Base-by-base conservation (phyloP, 2,329 filamentous ascomycete genomes). In the Trichoderma guizhouense region DNA sequence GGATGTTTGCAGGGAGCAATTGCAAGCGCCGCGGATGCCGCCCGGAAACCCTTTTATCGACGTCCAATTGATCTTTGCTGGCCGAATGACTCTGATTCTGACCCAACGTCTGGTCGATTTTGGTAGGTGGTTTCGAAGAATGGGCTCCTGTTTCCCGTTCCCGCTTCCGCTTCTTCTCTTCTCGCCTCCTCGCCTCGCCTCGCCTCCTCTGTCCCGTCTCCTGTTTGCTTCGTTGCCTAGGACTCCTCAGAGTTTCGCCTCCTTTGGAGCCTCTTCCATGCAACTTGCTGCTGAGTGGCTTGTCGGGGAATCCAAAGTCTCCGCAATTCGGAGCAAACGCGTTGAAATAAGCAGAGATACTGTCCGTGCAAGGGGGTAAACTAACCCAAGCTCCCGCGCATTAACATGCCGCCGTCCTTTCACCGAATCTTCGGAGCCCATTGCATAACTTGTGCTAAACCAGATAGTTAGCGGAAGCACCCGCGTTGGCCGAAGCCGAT, bases 21-120 rank as follows among this genome's bases (percentile, higher is more conserved):
- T 39, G 64, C 39, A 67, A 58, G 36, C 67, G 58, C 67, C 67
- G 67, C 67, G 67, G 67, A 69, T 69, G 67, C 57, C 55, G 67
- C 55, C 67, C 57, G 67, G 53, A 69, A 62, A 61, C 67, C 57
- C 26, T 58, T 69, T 24, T 43, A 32, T 43, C 47, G 18, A 53
- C 11, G 47, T 53, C 9, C 15, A 36, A 36, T 36, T 36, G 34
- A 14, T 62, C 21, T 28, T 39, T 26, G 30, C 30, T 63, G 34
- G 39, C 34, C 61, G 32, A 34, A 66, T 66, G 63, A 66, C 63
- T 66, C 63, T 66, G 63, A 66, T 47, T 66, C 63, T 47, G 43
- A 32, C 28, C 43, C 47, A 53, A 24, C 47, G 57, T 60, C 28
- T 39, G 36, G 36, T 43, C 39, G 39, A 12, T n/a, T 34, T 60